phyloP scores from a whole-genome alignment of 2,329 filamentous ascomycete species.

The Pestalotiopsis sp. region DNA sequence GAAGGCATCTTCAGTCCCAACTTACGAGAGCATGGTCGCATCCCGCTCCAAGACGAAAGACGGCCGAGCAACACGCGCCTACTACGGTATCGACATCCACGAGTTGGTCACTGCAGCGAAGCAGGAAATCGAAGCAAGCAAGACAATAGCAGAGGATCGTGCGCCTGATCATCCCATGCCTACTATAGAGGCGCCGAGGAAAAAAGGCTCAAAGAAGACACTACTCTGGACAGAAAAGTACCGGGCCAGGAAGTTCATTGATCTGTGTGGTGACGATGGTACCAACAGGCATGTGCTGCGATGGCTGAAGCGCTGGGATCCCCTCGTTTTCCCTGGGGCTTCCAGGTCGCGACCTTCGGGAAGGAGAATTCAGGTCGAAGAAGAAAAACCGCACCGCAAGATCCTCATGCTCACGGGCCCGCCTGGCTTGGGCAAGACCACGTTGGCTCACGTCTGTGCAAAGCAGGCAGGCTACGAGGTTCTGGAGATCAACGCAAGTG shows the following conservation, averaged over 20 bases:
- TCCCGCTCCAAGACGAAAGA: constrained; percentile 67
- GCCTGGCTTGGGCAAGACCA: constrained; percentile 94
- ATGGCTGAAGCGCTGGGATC: constrained; percentile 95
- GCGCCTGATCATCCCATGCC: constrained; percentile 37
- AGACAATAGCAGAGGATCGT: constrained; percentile 21
- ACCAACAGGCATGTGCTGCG: constrained; percentile 88
- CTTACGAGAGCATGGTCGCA: constrained; percentile 71
- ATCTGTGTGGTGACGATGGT: constrained; percentile 90
- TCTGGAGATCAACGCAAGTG: constrained; percentile 96
- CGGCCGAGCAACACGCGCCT: constrained; percentile 72
- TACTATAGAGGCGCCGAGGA: constrained; percentile 42
- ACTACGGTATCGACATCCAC: constrained; percentile 94
- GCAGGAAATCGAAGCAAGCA: constrained; percentile 53
- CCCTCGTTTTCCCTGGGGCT: constrained; percentile 83
- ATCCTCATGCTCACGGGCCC: constrained; percentile 89
- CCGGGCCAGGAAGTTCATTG: constrained; percentile 86
- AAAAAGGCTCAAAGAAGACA: constrained; percentile 49
- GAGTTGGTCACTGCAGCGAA: constrained; percentile 73
- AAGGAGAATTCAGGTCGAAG: constrained; percentile 52
- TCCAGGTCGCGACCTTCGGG: constrained; percentile 57
- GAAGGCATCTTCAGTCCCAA: constrained; percentile 43
- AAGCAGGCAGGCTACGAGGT: constrained; percentile 95
- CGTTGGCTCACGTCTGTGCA: constrained; percentile 92
- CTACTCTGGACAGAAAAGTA: constrained; percentile 98
- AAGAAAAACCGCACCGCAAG: constrained; percentile 81